Percentiles rank a stretch among this genome's conserved stretches.
Conservation (phyloP, 805 yeast species). For the Starmerella gropengiesseri region DNA sequence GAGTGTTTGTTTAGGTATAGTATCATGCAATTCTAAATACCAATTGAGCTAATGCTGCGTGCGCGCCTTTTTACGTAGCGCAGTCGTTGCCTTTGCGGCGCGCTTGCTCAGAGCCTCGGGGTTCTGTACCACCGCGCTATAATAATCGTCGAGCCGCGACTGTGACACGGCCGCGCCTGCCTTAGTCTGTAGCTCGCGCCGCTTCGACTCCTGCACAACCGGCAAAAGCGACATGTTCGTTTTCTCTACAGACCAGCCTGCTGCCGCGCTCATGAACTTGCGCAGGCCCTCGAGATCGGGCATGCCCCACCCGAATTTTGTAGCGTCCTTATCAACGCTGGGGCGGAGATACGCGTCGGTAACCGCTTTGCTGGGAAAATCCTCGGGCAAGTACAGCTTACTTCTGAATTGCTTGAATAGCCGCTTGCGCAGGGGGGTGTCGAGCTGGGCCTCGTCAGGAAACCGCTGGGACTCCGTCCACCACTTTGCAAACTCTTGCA, state of each 20-base stretch:
- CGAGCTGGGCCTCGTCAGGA: conserved; percentile 28
- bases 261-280: conserved; percentile 51
- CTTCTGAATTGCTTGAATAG: conserved; percentile 51
- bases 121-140: conserved; percentile 22
- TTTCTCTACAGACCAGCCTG: conserved; percentile 69
- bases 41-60: too few species aligned
- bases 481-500: conserved; percentile 41
- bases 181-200: conserved; percentile 21
- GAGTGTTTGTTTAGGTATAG: too few species aligned
- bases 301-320: conserved; percentile 77
- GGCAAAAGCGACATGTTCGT: conserved; percentile 82
- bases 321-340: conserved; percentile 70
- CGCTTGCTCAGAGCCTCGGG: conserved; percentile 26
- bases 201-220: conserved; percentile 64
- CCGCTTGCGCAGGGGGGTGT: conserved; percentile 35
- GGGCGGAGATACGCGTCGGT: conserved; percentile 67
- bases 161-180: conserved; percentile 16
- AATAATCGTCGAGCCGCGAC: conserved; percentile 23
- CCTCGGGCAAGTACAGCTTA: conserved; percentile 45
- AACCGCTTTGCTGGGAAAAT: conserved; percentile 62
- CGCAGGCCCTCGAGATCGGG: conserved; percentile 77
- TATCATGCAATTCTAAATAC: not conserved
- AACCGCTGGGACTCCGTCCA: conserved; percentile 40
- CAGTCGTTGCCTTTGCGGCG: conserved; percentile 20
- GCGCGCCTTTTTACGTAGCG: conserved; percentile 4